A percentile compares a stretch with the other conserved stretches of the same genome.
Evolutionary conservation across 2,329 filamentous ascomycete species (phyloP).

Genomic region (Ramularia endophylla): DNA sequence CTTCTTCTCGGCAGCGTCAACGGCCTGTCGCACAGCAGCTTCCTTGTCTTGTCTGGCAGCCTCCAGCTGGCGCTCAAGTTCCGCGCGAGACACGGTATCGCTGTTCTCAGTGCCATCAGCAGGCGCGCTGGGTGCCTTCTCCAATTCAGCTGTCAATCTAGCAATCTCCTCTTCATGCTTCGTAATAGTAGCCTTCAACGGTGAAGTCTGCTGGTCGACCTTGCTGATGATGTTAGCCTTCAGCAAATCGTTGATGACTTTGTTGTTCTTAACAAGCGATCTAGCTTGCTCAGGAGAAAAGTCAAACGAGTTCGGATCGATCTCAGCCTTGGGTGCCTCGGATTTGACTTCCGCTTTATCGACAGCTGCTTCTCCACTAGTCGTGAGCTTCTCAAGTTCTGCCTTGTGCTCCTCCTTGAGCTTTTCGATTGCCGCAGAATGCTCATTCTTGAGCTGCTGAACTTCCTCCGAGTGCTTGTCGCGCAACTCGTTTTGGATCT

Average conservation of each 20-base stretch:
- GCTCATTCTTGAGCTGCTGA: conserved; percentile 42
- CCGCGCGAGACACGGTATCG: conserved; percentile 14
- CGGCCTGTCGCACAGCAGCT: conserved; percentile 33
- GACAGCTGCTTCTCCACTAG: conserved; percentile 33
- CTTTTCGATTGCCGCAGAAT: conserved; percentile 39
- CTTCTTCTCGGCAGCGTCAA: conserved; percentile 37
- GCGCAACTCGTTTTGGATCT: conserved; percentile 29
- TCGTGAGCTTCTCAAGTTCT: conserved; percentile 32
- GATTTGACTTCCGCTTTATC: conserved; percentile 33
- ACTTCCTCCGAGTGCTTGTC: conserved; percentile 44
- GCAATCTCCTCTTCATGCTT: conserved; percentile 28
- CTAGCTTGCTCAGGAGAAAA: conserved; percentile 46
- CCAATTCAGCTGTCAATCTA: conserved; percentile 17
- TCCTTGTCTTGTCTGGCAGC: conserved; percentile 26
- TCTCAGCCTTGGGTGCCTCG: conserved; percentile 8
- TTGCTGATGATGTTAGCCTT: conserved; percentile 52
- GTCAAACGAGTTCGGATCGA: neutral
- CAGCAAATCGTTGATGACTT: conserved; percentile 45
- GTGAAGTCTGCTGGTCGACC: conserved; percentile 37
- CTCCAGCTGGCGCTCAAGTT: conserved; percentile 24
- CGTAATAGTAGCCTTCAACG: conserved; percentile 30
- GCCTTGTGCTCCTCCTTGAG: conserved; percentile 34
- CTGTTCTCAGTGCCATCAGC: conserved; percentile 4
- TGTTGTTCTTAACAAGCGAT: conserved; percentile 46
- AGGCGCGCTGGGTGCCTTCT: conserved; percentile 1